These are phyloP conservation scores for Calonectria pseudoreteaudii DNA, from an alignment of 2,329 filamentous ascomycete genomes.

Conservation along the genomic window DNA sequence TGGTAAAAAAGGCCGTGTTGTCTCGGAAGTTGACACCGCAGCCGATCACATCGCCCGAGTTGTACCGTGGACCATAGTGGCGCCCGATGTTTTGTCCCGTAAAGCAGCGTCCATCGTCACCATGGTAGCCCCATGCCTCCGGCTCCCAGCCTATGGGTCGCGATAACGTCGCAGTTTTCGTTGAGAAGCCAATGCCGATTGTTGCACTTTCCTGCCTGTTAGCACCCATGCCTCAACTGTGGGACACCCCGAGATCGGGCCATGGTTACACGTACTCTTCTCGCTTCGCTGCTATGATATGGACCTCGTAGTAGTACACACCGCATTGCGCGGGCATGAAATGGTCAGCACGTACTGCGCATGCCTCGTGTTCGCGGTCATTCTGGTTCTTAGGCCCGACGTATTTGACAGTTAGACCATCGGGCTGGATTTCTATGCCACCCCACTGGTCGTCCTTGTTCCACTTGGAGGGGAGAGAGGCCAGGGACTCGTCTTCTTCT, in stretches of 20 bases:
- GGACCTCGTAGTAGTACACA: constrained; percentile 92
- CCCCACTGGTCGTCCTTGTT: constrained; percentile 80
- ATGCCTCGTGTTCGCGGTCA: constrained; percentile 79
- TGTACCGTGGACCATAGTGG: constrained; percentile 68
- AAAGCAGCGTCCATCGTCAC: constrained; percentile 74
- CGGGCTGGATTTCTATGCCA: constrained; percentile 78
- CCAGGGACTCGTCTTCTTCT: constrained; percentile 69
- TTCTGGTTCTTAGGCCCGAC: constrained; percentile 58
- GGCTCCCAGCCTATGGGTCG: constrained; percentile 75
- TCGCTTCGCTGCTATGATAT: constrained; percentile 61
- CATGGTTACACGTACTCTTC: constrained; percentile 63
- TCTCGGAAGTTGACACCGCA: constrained; percentile 76
- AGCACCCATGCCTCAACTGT: background rate
- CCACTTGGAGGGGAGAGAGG: constrained; percentile 85
- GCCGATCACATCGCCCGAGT: constrained; percentile 69
- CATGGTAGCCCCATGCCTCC: constrained; percentile 77
- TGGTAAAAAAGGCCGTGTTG: constrained; percentile 76
- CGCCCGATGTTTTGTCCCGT: constrained; percentile 68
- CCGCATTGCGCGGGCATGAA: constrained; percentile 91
- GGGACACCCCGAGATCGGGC: background rate
- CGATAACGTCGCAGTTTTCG: constrained; percentile 63
- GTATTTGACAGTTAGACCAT: constrained; percentile 79
- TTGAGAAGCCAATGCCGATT: constrained; percentile 73
- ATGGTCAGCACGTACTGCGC: constrained; percentile 83
- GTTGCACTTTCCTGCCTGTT: constrained; percentile 58